Base-by-base conservation (phyloP, 768 basidiomycete genomes). In the Boletus eberwhitei region DNA sequence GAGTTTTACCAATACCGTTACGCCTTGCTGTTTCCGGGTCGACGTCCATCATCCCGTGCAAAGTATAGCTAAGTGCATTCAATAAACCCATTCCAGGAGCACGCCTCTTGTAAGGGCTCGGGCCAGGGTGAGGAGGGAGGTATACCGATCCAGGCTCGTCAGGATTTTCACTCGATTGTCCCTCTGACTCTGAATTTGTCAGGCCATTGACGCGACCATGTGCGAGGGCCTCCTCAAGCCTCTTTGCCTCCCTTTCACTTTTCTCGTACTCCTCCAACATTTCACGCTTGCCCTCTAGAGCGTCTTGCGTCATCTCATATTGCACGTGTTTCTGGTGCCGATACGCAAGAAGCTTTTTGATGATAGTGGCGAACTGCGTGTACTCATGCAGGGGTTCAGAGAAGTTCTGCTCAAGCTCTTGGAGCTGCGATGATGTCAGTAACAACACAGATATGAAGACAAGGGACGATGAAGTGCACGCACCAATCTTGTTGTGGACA, bases 291-390 rank as follows among this genome's bases (percentile, higher is more conserved):
- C 76, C 75, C 60, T 94, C 94, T 13, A 99, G 77, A 24, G 79
- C 78, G 67, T 98, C 95, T 70, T 96, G 90, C 4, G 97, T 96
- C 82, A 97, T 90, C 73, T 99, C 97, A 65, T 88, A 95, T 69
- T 99, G 97, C 8, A 94, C 89, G 59, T 99, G 94, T 73, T 98
- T 98, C 74, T 95, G 93, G 68, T 98, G 96, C 40, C 97, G 90
- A 73, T 95, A 99, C 0, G 85, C 85, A 44, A 99, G 84, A 34
- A 98, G 76, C 65, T 90, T 90, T 79, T 93, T 95, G 75, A 99
- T 98, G 66, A 98, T 95, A 19, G 80, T 77, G 13, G 90, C 92
- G 68, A 98, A 99, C 71, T 98, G 97, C 50, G 87, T 75, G 71
- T 98, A 98, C 68, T 98, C 95, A 62, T 96, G 91, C 46, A 98